Conservation (phyloP, 345 rosid genomes). For the Lagerstroemia speciosa region DNA sequence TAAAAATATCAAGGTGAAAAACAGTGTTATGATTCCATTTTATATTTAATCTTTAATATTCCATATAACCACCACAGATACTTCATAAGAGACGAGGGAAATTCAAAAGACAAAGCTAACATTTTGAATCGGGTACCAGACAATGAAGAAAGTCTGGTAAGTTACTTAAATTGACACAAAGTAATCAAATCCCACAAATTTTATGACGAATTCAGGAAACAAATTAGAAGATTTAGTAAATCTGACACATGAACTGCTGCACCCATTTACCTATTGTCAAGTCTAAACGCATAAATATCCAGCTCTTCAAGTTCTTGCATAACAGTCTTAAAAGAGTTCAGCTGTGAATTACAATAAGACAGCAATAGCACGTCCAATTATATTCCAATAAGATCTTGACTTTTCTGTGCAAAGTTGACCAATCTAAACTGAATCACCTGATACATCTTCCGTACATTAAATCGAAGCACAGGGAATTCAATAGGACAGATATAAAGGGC, state of each 20-base stretch:
- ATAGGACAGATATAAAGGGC: not conserved
- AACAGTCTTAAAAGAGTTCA: not conserved
- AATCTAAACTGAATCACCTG: not conserved
- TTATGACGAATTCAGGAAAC: not conserved
- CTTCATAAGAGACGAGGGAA: not conserved
- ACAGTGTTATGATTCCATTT: not conserved
- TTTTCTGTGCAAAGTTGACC: not conserved
- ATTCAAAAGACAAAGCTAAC: not conserved
- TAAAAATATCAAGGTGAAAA: not conserved
- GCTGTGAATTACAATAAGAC: not conserved
- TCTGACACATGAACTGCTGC: not conserved
- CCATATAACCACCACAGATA: not conserved
- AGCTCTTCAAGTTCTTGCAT: not conserved
- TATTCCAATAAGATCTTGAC: not conserved
- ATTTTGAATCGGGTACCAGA: not conserved
- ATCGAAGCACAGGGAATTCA: not conserved
- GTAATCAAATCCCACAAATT: not conserved
- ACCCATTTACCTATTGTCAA: not conserved
- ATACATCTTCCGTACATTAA: not conserved
- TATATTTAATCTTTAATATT: not conserved
- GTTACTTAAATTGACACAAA: not conserved
- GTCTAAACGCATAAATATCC: not conserved
- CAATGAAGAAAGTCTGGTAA: not conserved
- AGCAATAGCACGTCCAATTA: not conserved
- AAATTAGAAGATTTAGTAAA: not conserved